Conservation (phyloP, 805 yeast species). For the Teunomyces gatunensis region DNA sequence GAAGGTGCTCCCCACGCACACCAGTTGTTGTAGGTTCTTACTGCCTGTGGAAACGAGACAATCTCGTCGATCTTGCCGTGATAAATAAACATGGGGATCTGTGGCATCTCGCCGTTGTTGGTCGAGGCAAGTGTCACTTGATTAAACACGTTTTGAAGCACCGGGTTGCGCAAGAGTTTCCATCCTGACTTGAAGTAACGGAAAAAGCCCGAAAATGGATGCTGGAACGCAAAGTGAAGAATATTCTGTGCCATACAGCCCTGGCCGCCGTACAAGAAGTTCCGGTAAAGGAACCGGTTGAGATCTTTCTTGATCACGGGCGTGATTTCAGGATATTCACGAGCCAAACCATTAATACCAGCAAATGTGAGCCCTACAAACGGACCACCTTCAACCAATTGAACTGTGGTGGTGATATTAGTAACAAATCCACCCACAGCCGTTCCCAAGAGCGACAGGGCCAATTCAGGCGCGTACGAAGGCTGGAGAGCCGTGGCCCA, state of each 20-base stretch:
- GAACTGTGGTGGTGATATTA: constrained; percentile 26
- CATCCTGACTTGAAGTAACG: constrained; percentile 7
- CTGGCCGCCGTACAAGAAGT: not conserved
- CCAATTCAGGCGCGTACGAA: constrained; percentile 21
- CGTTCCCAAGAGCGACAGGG: constrained; percentile 20
- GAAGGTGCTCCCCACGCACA: constrained; percentile 9
- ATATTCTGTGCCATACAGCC: not conserved
- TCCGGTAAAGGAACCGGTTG: not conserved
- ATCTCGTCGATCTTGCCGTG: constrained; percentile 11
- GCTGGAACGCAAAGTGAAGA: not conserved
- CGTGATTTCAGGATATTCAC: constrained; percentile 28
- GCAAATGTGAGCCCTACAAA: constrained; percentile 28
- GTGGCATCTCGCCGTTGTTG: constrained; percentile 8
- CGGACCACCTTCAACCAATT: constrained; percentile 20
- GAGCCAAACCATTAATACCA: constrained; percentile 28
- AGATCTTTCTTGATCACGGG: constrained; percentile 1
- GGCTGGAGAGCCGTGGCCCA: constrained; percentile 26
- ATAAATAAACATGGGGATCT: constrained; percentile 10
- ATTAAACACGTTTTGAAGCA: constrained; percentile 19
- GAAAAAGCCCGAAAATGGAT: not conserved
- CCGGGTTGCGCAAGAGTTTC: constrained; percentile 9
- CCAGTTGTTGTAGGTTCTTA: constrained; percentile 10
- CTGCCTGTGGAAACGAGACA: constrained; percentile 8
- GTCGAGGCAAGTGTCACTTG: not conserved
- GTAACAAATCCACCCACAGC: constrained; percentile 37